These are phyloP conservation scores for Fraxinus angustifolia DNA, from an alignment of 305 asterid species.

Conservation along the genomic window DNA sequence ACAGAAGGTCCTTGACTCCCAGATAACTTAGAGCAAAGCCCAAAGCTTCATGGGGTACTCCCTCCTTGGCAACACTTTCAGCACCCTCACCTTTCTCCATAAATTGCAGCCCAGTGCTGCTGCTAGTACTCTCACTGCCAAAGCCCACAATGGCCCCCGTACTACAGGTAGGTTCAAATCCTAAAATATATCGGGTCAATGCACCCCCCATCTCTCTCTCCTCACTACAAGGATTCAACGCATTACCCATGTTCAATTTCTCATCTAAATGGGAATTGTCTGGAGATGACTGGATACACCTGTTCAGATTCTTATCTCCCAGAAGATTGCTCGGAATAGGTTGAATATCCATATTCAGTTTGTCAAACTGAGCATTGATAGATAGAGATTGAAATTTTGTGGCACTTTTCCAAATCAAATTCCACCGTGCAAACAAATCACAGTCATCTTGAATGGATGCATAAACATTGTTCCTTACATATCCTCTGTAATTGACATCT, in stretches of 20 bases:
- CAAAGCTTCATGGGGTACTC: constrained; percentile 60
- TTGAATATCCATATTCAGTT: constrained; percentile 15
- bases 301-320: constrained; percentile 25
- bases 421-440: constrained; percentile 45
- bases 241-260: constrained; percentile 19
- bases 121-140: neutral
- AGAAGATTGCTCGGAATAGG: constrained; percentile 30
- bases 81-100: constrained; percentile 33
- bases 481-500: constrained; percentile 52
- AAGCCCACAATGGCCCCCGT: neutral
- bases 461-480: constrained; percentile 24
- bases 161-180: neutral
- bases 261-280: constrained; percentile 16
- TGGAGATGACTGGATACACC: constrained; percentile 23
- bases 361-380: constrained; percentile 22
- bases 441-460: constrained; percentile 33
- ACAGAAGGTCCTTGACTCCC: constrained; percentile 69
- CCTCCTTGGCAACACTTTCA: constrained; percentile 26
- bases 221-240: constrained; percentile 23
- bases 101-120: constrained; percentile 20
- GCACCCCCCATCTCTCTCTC: constrained; percentile 27
- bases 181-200: constrained; percentile 20
- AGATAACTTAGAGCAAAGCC: constrained; percentile 42
- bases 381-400: constrained; percentile 40
- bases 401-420: constrained; percentile 50